Percentiles rank a stretch among this genome's conserved stretches.
These are phyloP conservation scores for Rhododendron ovatum DNA, from an alignment of 148 eudicot species.

Conservation along the genomic window DNA sequence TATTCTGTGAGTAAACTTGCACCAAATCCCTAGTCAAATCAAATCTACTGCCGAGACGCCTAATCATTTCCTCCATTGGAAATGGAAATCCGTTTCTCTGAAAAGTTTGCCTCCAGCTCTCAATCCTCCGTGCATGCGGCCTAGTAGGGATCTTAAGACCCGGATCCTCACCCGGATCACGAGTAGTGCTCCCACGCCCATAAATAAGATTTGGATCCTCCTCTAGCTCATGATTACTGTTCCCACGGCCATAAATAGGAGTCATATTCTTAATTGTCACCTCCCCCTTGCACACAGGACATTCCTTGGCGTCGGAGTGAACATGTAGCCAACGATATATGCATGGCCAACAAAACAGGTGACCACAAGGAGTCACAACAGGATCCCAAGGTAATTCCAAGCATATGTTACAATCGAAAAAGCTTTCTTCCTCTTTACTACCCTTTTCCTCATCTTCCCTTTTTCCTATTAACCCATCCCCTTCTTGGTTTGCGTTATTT, in stretches of 20 bases:
- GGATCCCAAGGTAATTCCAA: conserved; percentile 89
- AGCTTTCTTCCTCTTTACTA: conserved; percentile 48
- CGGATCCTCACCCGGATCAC: neutral
- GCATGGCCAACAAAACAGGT: conserved; percentile 97
- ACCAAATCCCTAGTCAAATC: conserved; percentile 51
- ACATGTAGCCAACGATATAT: conserved; percentile 83
- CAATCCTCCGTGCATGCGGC: conserved; percentile 69
- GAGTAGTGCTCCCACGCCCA: neutral
- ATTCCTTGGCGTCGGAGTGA: conserved; percentile 81
- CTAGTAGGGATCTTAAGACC: conserved; percentile 57
- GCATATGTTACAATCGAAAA: conserved; percentile 91
- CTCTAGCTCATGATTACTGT: conserved; percentile 24
- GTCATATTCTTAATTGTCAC: conserved; percentile 69
- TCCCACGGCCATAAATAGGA: conserved; percentile 87
- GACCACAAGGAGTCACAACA: conserved; percentile 95
- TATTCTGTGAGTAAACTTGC: conserved; percentile 32
- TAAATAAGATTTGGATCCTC: conserved; percentile 26
- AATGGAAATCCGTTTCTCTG: conserved; percentile 60
- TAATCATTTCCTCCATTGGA: conserved; percentile 88
- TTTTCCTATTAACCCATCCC: conserved; percentile 33
- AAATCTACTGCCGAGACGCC: conserved; percentile 73
- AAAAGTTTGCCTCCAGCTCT: conserved; percentile 84
- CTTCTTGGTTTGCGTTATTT: conserved; percentile 31
- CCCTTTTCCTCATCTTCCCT: conserved; percentile 54
- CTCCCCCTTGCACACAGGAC: conserved; percentile 95